Evolutionary conservation across 441 rosid species (phyloP), one percentile per base, ranked within the genome.

Genomic region (Bocquillonia castaneifolia): DNA sequence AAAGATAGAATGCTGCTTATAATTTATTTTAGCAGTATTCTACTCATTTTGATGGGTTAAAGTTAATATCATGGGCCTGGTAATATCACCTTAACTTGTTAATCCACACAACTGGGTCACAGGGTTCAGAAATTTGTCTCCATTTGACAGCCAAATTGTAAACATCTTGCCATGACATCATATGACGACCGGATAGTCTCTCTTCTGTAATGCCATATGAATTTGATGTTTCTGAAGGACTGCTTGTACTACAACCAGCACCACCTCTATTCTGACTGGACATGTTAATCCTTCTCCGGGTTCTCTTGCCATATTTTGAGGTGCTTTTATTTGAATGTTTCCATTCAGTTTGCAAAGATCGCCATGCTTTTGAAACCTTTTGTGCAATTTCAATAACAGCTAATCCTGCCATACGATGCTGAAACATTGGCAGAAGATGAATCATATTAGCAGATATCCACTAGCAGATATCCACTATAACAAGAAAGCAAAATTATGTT

Each of bases 351-450:
- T 76, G 96, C 80, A 84, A 71, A 70, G 88, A 83, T 67, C 98
- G 97, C 99, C 97, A 95, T 74, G 87, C 91, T 83, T 85, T 92
- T 53, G 93, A 89, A 79, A 95, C 89, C 77, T 83, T 90, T 74
- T 95, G 99, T 37, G 99, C 97, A 76, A 92, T 87, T 76, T 92
- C 98, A 63, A 94, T 79, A 60, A 86, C 94, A 70, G 98, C 99
- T 72, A 94, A 83, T 79, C 99, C 99, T 63, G 99, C 99, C 99
- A 94, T 94, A 52, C 98, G 99, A 67, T 92, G 98, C 98, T 94
- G 91, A 57, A 40, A 64, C 69, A 78, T 20, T 78, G 22, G 78
- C 58, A 78, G 48, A 80, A 81, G 62, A 75, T 23, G 48, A 58
- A 66, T 14, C 56, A 26, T 52, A 66, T 64, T 72, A 57, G 70